Base-by-base conservation (phyloP, 2,329 filamentous ascomycete genomes). In the Colletotrichum eremochloae region DNA sequence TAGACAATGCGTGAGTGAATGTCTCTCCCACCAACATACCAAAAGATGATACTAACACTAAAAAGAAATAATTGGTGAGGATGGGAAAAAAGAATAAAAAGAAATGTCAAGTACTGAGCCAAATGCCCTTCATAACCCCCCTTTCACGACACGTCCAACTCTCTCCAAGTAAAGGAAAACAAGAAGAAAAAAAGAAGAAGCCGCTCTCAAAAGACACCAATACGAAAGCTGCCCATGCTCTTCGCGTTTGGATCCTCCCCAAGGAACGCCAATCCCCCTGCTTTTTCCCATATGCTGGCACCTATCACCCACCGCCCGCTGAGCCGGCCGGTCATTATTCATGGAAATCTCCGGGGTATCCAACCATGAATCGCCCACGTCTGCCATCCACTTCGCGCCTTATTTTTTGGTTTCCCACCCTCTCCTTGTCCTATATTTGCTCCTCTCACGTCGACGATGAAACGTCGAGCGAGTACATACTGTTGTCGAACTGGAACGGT, bases 401-500 rank as follows among this genome's bases (percentile, higher is more conserved):
- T 50, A 12, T 52, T 40, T 50, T 50, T 57, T 29, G 24, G 24
- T 18, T n/a, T 24, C 9, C 24, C 24, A 24, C 24, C 24, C 29
- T 18, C n/a, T n/a, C 31, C 36, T 24, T 24, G 2, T 12, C 15
- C 20, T 4, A 33, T 50, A 2, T 36, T 24, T 40, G 1, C 46
- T 20, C 38, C 55, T n/a, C 42, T 71, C 68, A 68, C n/a, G 57
- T 64, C 55, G 71, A 73, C 33, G 53, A 74, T 66, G 74, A 77
- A 29, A 76, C 77, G 57, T 79, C 77, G 76, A 84, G 78, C 15
- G 77, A 80, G 74, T 82, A 83, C 20, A 77, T 74, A 66, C 78
- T 79, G 57, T 83, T 83, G 71, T 90, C 88, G 66, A 91, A 80
- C 74, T 83, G 77, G 73, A 89, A 88, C 0, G 86, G 84, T 78